These are phyloP conservation scores for Dalbergia cochinchinensis DNA, from an alignment of 306 rosid species.

Conservation along the genomic window DNA sequence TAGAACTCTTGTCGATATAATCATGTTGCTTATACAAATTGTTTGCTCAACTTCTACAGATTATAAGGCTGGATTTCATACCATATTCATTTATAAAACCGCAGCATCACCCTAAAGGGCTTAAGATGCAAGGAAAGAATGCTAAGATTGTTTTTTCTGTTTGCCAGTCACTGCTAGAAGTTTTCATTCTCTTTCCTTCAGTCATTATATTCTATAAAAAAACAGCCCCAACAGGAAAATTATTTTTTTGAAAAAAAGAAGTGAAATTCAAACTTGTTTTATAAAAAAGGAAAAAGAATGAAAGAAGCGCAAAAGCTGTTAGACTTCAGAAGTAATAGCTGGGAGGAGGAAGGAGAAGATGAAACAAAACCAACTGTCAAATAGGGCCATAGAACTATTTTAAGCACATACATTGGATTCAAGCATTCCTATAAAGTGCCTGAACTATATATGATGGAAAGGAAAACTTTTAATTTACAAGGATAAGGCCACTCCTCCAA, in stretches of 20 bases:
- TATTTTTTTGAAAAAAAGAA: no score
- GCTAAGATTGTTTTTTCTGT: no score
- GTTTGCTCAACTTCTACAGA: neutral
- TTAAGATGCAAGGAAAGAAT: no score
- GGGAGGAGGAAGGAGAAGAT: neutral
- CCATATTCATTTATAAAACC: no score
- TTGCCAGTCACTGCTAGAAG: no score
- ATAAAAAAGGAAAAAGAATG: neutral
- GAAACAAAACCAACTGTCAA: neutral
- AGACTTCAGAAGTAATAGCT: neutral
- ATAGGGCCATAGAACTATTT: neutral
- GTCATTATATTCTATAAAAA: no score
- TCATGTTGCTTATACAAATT: neutral
- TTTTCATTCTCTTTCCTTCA: no score
- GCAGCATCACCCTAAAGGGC: no score
- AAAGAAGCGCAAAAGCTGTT: neutral
- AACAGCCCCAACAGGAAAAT: no score
- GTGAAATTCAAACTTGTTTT: no score
- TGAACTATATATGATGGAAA: neutral
- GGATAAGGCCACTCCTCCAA: slow-evolving; percentile 43
- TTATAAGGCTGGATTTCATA: no score
- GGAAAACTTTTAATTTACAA: slow-evolving; percentile 46
- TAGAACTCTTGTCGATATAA: neutral
- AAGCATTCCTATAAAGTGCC: slow-evolving; percentile 6
- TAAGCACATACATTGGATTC: neutral